Evolutionary conservation across 495 filamentous ascomycete genomes (phyloP).

Genomic region (Letharia lupina): DNA sequence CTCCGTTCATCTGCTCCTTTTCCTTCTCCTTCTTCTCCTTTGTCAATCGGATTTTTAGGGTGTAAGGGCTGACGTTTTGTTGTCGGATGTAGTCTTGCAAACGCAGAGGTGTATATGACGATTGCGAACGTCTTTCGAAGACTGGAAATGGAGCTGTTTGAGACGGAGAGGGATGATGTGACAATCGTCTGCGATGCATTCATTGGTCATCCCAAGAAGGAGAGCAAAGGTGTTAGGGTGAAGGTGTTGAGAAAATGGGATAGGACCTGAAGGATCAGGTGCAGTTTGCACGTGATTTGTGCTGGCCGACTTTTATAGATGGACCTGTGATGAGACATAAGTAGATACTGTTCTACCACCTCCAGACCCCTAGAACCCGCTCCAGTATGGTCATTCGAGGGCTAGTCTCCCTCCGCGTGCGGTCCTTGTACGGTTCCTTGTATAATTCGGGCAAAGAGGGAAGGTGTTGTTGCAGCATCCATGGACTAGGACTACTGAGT

Average conservation of each 20-base stretch:
- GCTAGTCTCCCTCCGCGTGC: neutral
- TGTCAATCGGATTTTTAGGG: neutral
- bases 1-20: neutral
- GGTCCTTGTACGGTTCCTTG: neutral
- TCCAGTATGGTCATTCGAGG: neutral
- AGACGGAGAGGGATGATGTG: slow-evolving; percentile 35
- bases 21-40: neutral
- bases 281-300: neutral
- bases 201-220: slow-evolving; percentile 13
- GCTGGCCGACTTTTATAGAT: neutral
- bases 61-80: neutral
- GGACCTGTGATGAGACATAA: neutral
- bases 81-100: slow-evolving; percentile 30
- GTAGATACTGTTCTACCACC: neutral
- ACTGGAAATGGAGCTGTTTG: slow-evolving; percentile 33
- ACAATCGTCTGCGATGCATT: slow-evolving; percentile 17
- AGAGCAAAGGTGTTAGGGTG: slow-evolving; percentile 13
- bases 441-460: neutral
- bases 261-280: neutral
- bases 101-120: slow-evolving; percentile 34
- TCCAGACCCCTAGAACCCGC: neutral
- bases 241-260: slow-evolving; percentile 1
- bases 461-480: neutral
- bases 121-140: slow-evolving; percentile 34
- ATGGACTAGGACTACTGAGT: neutral